Conservation (phyloP, 306 rosid species). For the Cercis canadensis region DNA sequence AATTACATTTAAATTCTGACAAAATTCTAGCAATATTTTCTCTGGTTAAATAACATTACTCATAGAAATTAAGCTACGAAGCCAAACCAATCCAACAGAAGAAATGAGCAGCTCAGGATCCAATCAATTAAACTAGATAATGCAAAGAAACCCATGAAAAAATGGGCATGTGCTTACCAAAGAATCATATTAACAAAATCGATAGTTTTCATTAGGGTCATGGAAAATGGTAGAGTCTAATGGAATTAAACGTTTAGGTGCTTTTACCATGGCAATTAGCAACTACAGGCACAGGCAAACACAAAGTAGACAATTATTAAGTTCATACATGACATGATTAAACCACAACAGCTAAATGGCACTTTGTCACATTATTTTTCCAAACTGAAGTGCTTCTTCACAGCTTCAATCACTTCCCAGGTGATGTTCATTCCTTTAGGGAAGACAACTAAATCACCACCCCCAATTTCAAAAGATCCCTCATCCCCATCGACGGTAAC, state of each 20-base stretch:
- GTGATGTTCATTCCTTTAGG: conserved; percentile 67
- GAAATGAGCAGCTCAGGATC: too few relatives aligned
- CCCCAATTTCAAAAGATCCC: conserved; percentile 57
- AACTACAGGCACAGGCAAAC: neutral
- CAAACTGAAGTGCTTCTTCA: conserved; percentile 57
- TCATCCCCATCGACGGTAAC: conserved; percentile 49
- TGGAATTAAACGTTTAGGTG: too few relatives aligned
- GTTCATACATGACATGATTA: conserved; percentile 36
- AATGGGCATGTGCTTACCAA: neutral
- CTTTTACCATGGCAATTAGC: too few relatives aligned
- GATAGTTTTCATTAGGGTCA: conserved; percentile 20
- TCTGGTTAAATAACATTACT: too few relatives aligned
- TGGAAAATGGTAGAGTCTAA: conserved; percentile 11
- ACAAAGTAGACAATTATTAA: conserved; percentile 32
- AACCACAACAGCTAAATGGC: conserved; percentile 12
- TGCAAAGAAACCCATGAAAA: neutral
- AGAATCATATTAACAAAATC: neutral
- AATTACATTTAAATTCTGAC: too few relatives aligned
- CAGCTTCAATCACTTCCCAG: conserved; percentile 60
- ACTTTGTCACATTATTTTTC: conserved; percentile 27
- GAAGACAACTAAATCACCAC: conserved; percentile 60
- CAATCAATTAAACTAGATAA: neutral
- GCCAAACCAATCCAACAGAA: too few relatives aligned
- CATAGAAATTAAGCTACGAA: too few relatives aligned
- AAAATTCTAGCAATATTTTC: too few relatives aligned